phyloP scores from a whole-genome alignment of 2,329 filamentous ascomycete genomes.

The Pyrenophora tritici-repentis region DNA sequence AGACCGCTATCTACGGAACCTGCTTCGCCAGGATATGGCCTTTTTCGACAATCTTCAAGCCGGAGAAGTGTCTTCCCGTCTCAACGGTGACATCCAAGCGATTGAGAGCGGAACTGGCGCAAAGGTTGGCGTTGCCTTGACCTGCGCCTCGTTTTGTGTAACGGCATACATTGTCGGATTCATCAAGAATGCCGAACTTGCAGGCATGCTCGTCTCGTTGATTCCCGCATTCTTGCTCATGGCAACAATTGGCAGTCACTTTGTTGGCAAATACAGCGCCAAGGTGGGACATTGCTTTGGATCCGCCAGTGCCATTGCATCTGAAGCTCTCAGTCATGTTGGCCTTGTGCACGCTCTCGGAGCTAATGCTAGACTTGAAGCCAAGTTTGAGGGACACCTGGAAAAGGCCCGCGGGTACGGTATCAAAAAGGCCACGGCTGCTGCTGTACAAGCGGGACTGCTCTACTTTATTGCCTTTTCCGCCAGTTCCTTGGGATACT shows the following conservation, averaged over 20 bases:
- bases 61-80: constrained; percentile 66
- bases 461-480: constrained; percentile 72
- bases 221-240: constrained; percentile 67
- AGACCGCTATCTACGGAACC: constrained; percentile 62
- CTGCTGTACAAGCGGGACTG: constrained; percentile 63
- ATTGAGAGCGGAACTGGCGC: constrained; percentile 72
- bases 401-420: constrained; percentile 57
- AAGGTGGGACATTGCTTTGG: constrained; percentile 60
- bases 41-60: constrained; percentile 68
- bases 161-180: constrained; percentile 71
- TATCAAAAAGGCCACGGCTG: constrained; percentile 62
- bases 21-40: constrained; percentile 65
- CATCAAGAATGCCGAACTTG: constrained; percentile 65
- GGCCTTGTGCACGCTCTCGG: constrained; percentile 68
- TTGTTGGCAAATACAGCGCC: constrained; percentile 57
- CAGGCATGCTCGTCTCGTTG: constrained; percentile 67
- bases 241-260: constrained; percentile 61
- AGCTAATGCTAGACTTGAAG: constrained; percentile 63
- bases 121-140: constrained; percentile 70
- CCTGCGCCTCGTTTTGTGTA: constrained; percentile 67
- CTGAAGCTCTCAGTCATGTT: constrained; percentile 65
- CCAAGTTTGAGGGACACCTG: constrained; percentile 62
- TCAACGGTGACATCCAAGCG: constrained; percentile 68
- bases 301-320: constrained; percentile 65
- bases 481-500: constrained; percentile 70